Conservation (phyloP, 2,329 filamentous ascomycete genomes). For the Lasiodiplodia hormozganensis region DNA sequence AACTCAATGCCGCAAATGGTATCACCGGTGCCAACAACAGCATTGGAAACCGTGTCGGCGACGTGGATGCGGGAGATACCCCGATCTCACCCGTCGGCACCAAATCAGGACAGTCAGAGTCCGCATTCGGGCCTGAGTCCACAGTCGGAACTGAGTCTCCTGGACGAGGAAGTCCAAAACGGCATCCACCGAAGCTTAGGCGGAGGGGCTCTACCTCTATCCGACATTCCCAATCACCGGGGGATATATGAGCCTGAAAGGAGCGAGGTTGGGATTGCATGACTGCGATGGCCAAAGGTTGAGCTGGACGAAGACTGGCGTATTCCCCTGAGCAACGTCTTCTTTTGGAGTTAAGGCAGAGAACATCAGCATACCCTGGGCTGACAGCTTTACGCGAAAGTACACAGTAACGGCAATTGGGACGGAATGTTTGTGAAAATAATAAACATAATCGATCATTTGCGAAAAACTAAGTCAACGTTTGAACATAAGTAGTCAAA, state of each 20-base stretch:
- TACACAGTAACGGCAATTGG: background rate
- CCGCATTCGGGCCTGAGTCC: slow-evolving; percentile 14
- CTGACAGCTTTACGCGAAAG: background rate
- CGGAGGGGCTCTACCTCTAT: slow-evolving; percentile 21
- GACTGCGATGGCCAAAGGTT: background rate
- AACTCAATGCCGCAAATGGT: slow-evolving; percentile 15
- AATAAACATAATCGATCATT: background rate
- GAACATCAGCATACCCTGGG: background rate
- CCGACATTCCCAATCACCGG: slow-evolving; percentile 19
- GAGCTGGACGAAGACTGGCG: background rate
- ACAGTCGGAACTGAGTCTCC: slow-evolving; percentile 22
- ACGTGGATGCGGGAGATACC: slow-evolving; percentile 9
- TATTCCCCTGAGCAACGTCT: background rate
- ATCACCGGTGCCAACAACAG: background rate
- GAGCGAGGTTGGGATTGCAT: slow-evolving; percentile 14
- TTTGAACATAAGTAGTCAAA: background rate
- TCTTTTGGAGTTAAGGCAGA: background rate
- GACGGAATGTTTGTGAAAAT: background rate
- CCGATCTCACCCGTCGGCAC: slow-evolving; percentile 5
- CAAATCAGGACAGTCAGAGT: slow-evolving; percentile 16
- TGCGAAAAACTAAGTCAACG: background rate
- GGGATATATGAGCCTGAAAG: slow-evolving; percentile 23
- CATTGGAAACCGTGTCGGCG: background rate
- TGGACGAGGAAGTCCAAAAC: slow-evolving; percentile 30
- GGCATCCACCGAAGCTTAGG: slow-evolving; percentile 30